Evolutionary conservation across 306 rosid genomes (phyloP).

Genomic region (Quillaja saponaria): DNA sequence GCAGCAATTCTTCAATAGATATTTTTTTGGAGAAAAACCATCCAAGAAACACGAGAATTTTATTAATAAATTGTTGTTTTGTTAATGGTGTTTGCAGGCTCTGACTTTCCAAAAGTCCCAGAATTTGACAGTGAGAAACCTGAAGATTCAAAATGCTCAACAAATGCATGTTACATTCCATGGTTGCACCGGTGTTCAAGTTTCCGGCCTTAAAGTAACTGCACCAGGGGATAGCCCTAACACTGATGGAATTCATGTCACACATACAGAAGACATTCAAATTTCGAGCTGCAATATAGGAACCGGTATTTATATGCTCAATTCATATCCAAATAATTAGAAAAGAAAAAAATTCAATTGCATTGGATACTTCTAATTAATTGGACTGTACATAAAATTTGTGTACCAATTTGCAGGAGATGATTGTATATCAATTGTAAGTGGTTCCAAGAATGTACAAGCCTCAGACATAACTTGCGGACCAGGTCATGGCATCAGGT

Average conservation of each 20-base stretch:
- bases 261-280: conserved; percentile 47
- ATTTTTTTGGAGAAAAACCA: too few relatives aligned
- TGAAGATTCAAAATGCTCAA: conserved; percentile 51
- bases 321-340: too few relatives aligned
- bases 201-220: conserved; percentile 43
- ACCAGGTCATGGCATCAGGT: conserved; percentile 95
- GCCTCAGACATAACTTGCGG: conserved; percentile 71
- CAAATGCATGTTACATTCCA: conserved; percentile 61
- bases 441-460: conserved; percentile 54
- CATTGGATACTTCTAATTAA: too few relatives aligned
- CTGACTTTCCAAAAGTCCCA: conserved; percentile 51
- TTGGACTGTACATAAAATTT: too few relatives aligned
- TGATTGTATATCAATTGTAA: conserved; percentile 81
- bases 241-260: conserved; percentile 79
- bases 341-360: neutral
- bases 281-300: conserved; percentile 51
- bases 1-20: too few relatives aligned
- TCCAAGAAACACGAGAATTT: too few relatives aligned
- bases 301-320: conserved; percentile 45
- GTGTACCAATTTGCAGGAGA: conserved; percentile 54
- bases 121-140: conserved; percentile 42
- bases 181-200: conserved; percentile 40
- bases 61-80: neutral
- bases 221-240: conserved; percentile 69
- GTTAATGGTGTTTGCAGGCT: conserved; percentile 46